A percentile compares a stretch with the other conserved stretches of the same genome.
Conservation (phyloP, 805 yeast species). For the Ogataea methylovora region DNA sequence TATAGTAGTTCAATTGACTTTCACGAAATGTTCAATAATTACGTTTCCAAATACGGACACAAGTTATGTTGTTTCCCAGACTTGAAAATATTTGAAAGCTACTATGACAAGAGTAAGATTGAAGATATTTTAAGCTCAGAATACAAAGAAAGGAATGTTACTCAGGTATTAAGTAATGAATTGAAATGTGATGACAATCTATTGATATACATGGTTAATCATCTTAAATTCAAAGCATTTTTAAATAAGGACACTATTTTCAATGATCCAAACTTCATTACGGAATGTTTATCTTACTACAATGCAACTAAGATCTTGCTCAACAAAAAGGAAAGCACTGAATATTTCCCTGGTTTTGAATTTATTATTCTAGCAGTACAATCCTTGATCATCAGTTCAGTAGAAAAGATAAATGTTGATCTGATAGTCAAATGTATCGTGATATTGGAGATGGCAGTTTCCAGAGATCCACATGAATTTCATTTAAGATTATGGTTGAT, state of each 20-base stretch:
- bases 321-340: conserved; percentile 43
- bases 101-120: not conserved
- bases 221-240: conserved; percentile 36
- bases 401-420: conserved; percentile 6
- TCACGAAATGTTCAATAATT: conserved; percentile 26
- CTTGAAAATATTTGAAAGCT: conserved; percentile 28
- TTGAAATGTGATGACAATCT: conserved; percentile 14
- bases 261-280: conserved; percentile 15
- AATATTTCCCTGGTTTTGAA: conserved; percentile 65
- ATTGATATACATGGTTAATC: conserved; percentile 20
- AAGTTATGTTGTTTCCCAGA: conserved; percentile 66
- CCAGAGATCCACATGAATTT: conserved; percentile 63
- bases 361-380: conserved; percentile 50
- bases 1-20: conserved; percentile 9
- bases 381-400: conserved; percentile 16
- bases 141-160: conserved; percentile 5
- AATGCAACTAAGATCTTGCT: conserved; percentile 29
- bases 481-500: conserved; percentile 67
- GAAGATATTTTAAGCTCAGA: conserved; percentile 6
- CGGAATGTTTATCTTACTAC: conserved; percentile 31
- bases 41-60: conserved; percentile 37
- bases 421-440: conserved; percentile 34
- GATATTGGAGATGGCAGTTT: conserved; percentile 49
- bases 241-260: conserved; percentile 17
- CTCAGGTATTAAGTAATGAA: conserved; percentile 4